Evolutionary conservation across 768 basidiomycete genomes (phyloP).

Genomic region (Guyanaporus albipodus): DNA sequence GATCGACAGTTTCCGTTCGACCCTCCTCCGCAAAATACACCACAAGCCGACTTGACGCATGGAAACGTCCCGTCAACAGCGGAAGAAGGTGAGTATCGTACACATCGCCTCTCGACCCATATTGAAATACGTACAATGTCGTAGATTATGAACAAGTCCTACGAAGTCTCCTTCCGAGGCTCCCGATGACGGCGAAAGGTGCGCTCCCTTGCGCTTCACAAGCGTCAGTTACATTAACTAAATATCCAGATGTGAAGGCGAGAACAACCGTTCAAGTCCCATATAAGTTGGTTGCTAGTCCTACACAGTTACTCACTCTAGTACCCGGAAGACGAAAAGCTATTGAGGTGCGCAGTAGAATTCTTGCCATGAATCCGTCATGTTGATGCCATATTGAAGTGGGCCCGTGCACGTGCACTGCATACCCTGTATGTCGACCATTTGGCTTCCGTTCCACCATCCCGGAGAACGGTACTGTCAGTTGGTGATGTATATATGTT

Average conservation of each 20-base stretch:
- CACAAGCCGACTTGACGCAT: not conserved
- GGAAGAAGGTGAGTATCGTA: conserved; percentile 20
- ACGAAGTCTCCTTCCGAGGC: conserved; percentile 35
- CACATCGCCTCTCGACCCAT: not conserved
- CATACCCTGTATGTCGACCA: conserved; percentile 36
- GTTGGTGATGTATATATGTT: conserved; percentile 43
- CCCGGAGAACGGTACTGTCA: conserved; percentile 27
- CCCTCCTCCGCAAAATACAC: not conserved
- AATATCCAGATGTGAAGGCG: conserved; percentile 34
- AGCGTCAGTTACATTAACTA: not conserved
- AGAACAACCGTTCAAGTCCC: conserved; percentile 29
- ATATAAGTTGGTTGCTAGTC: conserved; percentile 37
- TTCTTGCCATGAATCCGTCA: not conserved
- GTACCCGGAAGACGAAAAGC: conserved; percentile 45
- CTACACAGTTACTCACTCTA: conserved; percentile 34
- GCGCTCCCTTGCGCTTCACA: not conserved
- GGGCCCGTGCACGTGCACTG: conserved; percentile 43
- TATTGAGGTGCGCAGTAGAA: conserved; percentile 39
- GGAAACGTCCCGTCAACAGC: not conserved
- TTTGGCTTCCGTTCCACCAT: conserved; percentile 16
- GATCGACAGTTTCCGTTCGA: conserved; percentile 18
- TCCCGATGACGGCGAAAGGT: conserved; percentile 46
- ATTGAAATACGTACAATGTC: not conserved
- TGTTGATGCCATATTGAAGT: conserved; percentile 28
- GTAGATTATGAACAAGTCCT: conserved; percentile 35